Evolutionary conservation across 192 early-diverging fungal species (phyloP), one percentile per base, ranked within the genome.

Genomic region (Coemansia sp.): DNA sequence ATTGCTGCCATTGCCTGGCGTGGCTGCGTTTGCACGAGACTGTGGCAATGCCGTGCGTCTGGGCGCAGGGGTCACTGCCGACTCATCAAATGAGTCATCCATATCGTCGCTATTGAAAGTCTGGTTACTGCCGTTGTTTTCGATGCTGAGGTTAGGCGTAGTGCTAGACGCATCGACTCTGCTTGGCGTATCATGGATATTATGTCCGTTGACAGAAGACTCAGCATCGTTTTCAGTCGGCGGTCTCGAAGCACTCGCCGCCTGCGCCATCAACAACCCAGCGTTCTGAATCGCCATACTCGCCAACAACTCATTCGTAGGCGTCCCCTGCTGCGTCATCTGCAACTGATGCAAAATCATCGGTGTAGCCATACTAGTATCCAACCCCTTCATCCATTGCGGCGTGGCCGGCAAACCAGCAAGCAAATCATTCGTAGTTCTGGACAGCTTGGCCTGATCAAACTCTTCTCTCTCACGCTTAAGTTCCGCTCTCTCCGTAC

Each of bases 401-500:
- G 80, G 80, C 52, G 80, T 82, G 11, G 48, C 64, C 32, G 80
- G 80, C 70, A 82, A 42, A 17, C 61, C 71, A 6, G 51, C 34
- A 4, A 82, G 16, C 38, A 82, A 61, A 6, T 76, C 71, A 0
- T 7, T 30, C 0, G 80, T 82, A 4, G 51, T 64, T 8, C 31
- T 63, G 33, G 40, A 20, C 14, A 31, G 49, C 57, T 34, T 36
- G 7, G 5, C 11, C 14, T 31, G 0, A 57, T 82, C 80, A 48
- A 82, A 70, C 67, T 49, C 61, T 22, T 73, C 68, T 0, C 67
- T 60, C 71, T 73, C 67, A 30, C 66, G 55, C 74, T 77, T 67
- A 10, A 88, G 68, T 49, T 67, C 77, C 8, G 69, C 70, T 51
- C 92, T 83, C 60, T 93, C 90, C 18, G 87, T 65, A 20, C 89